phyloP scores from a whole-genome alignment of 1,139 yeast species.

The Debaryomyces psychrophilus region DNA sequence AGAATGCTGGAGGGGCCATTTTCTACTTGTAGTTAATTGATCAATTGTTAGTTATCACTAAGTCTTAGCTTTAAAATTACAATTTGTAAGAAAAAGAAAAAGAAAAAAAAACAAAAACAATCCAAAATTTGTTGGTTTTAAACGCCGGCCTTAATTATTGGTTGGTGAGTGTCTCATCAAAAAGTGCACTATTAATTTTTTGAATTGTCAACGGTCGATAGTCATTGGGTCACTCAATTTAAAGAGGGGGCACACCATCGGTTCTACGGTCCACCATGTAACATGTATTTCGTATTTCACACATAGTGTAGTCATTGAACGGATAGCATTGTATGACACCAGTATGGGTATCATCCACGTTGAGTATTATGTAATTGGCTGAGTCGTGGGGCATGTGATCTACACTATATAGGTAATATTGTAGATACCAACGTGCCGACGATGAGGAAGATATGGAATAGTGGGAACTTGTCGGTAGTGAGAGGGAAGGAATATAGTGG shows the following conservation, averaged over 20 bases:
- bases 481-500: neutral
- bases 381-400: slow-evolving; percentile 1
- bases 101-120: slow-evolving; percentile 9
- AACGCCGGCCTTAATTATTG: slow-evolving; percentile 8
- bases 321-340: neutral
- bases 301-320: slow-evolving; percentile 1
- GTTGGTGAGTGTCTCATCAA: slow-evolving; percentile 10
- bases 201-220: neutral
- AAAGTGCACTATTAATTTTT: slow-evolving; percentile 4
- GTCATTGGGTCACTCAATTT: slow-evolving; percentile 7
- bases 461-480: neutral
- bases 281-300: neutral
- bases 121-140: slow-evolving; percentile 9
- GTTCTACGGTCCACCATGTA: neutral
- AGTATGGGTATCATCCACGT: neutral
- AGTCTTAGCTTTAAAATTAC: slow-evolving; percentile 2
- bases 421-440: slow-evolving; percentile 1
- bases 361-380: slow-evolving; percentile 1
- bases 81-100: slow-evolving; percentile 12
- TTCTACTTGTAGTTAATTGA: slow-evolving; percentile 12
- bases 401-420: slow-evolving; percentile 4
- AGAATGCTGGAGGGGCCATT: slow-evolving; percentile 73
- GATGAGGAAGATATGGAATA: neutral
- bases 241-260: slow-evolving; percentile 7
- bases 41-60: slow-evolving; percentile 4